Evolutionary conservation across 2,329 filamentous ascomycete species (phyloP), one percentile per base, ranked within the genome.

Genomic region (Ceratocystiopsis sp.): DNA sequence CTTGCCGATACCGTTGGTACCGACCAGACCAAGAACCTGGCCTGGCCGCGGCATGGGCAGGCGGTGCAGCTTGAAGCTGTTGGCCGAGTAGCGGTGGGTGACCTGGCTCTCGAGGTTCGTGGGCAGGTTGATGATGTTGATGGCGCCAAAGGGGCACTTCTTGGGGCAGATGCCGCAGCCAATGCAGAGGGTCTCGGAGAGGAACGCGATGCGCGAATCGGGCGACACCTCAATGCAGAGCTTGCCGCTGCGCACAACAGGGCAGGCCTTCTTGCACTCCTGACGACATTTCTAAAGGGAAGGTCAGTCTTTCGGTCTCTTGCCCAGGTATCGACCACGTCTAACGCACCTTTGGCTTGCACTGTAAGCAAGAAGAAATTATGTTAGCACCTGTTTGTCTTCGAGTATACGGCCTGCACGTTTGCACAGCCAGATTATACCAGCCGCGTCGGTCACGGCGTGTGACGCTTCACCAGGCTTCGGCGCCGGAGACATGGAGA

Each of bases 1-100:
- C 77, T 98, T 98, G 65, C 91, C 91, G 56, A 96, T 98, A 85
- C 93, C 91, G 77, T 98, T 98, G 55, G 91, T 96, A 62, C 91
- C 93, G 38, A 98, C 93, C 42, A 98, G 73, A 69, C 91, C 91
- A 45, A 98, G 67, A 29, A 98, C 93, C 59, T 96, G 85, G 49
- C 91, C 91, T 32, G 91, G 89, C 48, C 91, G 80, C 37, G 91
- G 91, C 75, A 89, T 95, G 45, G 93, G 91, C 57, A 96, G 73
- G 55, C 93, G 80, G 65, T 98, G 91, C 52, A 98, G 78, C 73
- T 98, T 98, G 78, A 98, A 98, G 68, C 87, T 95, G 73, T 98
- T 98, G 61, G 91, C 89, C 44, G 89, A 93, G 71, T 98, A 98
- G 60, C 91, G 83, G 64, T 98, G 93, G 53, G 91, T 96, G 58